Evolutionary conservation across 1,139 yeast species (phyloP).

Genomic region (Kurtzmaniella quercitrusa): DNA sequence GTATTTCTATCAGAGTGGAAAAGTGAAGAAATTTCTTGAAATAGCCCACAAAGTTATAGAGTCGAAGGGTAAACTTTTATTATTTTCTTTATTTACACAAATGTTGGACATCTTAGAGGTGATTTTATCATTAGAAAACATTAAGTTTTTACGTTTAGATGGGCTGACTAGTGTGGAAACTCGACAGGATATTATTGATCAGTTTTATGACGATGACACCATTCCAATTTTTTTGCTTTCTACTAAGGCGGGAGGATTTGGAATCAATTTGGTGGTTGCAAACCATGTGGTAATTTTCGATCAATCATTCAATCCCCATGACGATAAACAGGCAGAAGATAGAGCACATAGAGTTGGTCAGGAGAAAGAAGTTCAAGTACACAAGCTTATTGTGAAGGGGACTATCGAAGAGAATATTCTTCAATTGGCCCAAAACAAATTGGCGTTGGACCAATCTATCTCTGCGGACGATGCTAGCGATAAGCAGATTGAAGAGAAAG

Average conservation of each 20-base stretch:
- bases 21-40: constrained; percentile 53
- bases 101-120: constrained; percentile 82
- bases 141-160: constrained; percentile 80
- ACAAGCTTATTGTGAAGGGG: constrained; percentile 65
- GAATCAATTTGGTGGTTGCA: constrained; percentile 94
- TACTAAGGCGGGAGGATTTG: constrained; percentile 98
- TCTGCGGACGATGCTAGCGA: constrained; percentile 40
- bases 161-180: constrained; percentile 93
- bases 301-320: constrained; percentile 95
- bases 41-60: constrained; percentile 56
- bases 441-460: constrained; percentile 77
- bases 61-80: constrained; percentile 66
- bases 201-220: constrained; percentile 74
- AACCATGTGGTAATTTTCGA: constrained; percentile 88
- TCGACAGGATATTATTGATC: constrained; percentile 88
- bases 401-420: constrained; percentile 89
- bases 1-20: constrained; percentile 74
- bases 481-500: constrained; percentile 47
- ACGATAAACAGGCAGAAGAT: constrained; percentile 97
- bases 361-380: constrained; percentile 78
- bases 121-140: constrained; percentile 59
- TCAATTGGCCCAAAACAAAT: constrained; percentile 82
- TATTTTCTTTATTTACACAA: constrained; percentile 91
- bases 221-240: constrained; percentile 86
- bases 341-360: constrained; percentile 98